These are phyloP conservation scores for Clathrospora elynae DNA, from an alignment of 2,329 filamentous ascomycete species.

Conservation along the genomic window DNA sequence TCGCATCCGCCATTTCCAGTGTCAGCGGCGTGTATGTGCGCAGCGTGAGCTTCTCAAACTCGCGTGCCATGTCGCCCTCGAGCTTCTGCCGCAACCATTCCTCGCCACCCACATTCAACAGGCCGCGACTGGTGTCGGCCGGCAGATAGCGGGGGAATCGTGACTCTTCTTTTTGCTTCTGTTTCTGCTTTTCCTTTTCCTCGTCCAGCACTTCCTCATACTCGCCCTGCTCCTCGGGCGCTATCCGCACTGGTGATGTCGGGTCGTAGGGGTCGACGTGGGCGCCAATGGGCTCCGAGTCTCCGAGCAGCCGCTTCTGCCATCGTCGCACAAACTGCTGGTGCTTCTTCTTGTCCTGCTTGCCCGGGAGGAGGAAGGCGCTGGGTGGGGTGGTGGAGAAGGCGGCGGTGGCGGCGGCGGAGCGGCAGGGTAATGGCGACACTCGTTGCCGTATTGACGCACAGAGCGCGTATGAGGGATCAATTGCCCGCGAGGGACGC, in stretches of 20 bases:
- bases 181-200: slow-evolving; percentile 7
- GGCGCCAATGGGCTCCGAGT: slow-evolving; percentile 45
- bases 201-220: slow-evolving; percentile 42
- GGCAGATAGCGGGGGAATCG: slow-evolving; percentile 15
- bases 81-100: slow-evolving; percentile 48
- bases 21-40: slow-evolving; percentile 41
- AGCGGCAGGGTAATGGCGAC: slow-evolving; percentile 21
- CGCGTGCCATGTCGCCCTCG: slow-evolving; percentile 35
- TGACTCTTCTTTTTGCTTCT: not conserved
- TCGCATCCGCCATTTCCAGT: slow-evolving; percentile 37
- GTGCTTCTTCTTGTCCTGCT: slow-evolving; percentile 46
- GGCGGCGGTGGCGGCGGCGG: slow-evolving; percentile 23
- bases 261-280: slow-evolving; percentile 48
- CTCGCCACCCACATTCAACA: slow-evolving; percentile 61
- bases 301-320: slow-evolving; percentile 45
- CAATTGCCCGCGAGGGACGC: slow-evolving; percentile 43
- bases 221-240: slow-evolving; percentile 44
- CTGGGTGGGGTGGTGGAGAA: slow-evolving; percentile 40
- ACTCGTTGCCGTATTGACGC: slow-evolving; percentile 21
- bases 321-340: slow-evolving; percentile 43
- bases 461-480: slow-evolving; percentile 24
- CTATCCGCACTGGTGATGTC: slow-evolving; percentile 44
- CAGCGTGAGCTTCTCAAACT: slow-evolving; percentile 45
- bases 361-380: slow-evolving; percentile 33
- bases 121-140: slow-evolving; percentile 35